Evolutionary conservation across 306 rosid species (phyloP), one percentile per base, ranked within the genome.

Genomic region (Mimosa bimucronata): DNA sequence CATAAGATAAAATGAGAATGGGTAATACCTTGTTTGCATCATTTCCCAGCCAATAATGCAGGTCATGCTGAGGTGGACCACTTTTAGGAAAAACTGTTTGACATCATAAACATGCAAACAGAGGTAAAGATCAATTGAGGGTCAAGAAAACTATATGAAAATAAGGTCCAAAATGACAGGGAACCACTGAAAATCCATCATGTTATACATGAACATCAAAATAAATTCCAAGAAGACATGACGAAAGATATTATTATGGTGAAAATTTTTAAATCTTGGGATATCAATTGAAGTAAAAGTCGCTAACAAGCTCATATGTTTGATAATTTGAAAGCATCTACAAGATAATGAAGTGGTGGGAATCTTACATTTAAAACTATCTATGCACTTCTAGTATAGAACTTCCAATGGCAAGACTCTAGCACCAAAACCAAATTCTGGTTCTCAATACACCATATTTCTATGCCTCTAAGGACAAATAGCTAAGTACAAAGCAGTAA

Each of bases 381-480:
- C 80, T 94, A 94, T 41, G 98, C 88, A 83, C 92, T 91, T 83
- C 98, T 97, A 74, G 89, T 84, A 80, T 91, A 91, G 89, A 94
- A 92, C 70, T 88, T 92, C 70, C 95, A 85, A 79, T 87, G 88
- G 25, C 86, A 88, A 66, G 98, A 82, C 79, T 88, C 86, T 50
- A 93, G 88, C 44, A 91, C 83, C 13, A 85, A 50, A 81, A 90
- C 94, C 81, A 94, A 76, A 67, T 45, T 82, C 70, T 87, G 94
- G 80, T 85, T 91, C 91, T 92, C 97, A 61, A 94, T 79, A 72
- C 98, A 92, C 98, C 98, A 94, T 72, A 94, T 86, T 84, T 94
- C 97, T 83, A 92, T 72, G 74, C 98, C 98, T 77, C 98, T 94
- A 37, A 66, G 60, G 77, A 37, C 46, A 38, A 60, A 82, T 83